Conservation (phyloP, 2,329 filamentous ascomycete genomes). For the Immersiporthe knoxdaviesiana region DNA sequence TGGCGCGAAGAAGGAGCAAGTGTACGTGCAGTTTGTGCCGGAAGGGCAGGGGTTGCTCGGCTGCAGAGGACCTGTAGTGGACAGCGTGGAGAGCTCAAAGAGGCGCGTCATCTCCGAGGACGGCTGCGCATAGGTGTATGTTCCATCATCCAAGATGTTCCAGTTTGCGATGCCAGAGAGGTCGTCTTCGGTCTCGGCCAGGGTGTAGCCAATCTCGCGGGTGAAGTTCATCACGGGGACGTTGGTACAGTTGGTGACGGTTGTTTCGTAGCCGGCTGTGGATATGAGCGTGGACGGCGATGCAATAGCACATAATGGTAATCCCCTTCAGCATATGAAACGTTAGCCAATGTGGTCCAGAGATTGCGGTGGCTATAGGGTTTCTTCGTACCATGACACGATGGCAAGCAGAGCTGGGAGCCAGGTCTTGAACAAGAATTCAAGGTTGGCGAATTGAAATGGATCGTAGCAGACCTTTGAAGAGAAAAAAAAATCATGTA, state of each 20-base stretch:
- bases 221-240: slow-evolving; percentile 26
- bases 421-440: slow-evolving; percentile 19
- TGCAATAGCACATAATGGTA: slow-evolving; percentile 30
- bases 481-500: not conserved
- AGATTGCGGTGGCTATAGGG: too few relatives aligned
- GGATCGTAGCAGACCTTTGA: slow-evolving; percentile 20
- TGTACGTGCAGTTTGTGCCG: slow-evolving; percentile 27
- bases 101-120: slow-evolving; percentile 21
- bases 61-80: slow-evolving; percentile 20
- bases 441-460: slow-evolving; percentile 14
- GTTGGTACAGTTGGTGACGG: slow-evolving; percentile 20
- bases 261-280: slow-evolving; percentile 10
- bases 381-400: not conserved
- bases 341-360: not conserved
- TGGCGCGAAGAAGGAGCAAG: slow-evolving; percentile 18
- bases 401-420: slow-evolving; percentile 14
- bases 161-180: slow-evolving; percentile 27
- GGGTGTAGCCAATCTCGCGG: slow-evolving; percentile 26
- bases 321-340: slow-evolving; percentile 10
- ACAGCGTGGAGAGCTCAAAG: slow-evolving; percentile 26
- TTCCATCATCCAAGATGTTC: slow-evolving; percentile 11
- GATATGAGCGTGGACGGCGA: slow-evolving; percentile 28
- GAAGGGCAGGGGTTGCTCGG: slow-evolving; percentile 27
- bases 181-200: slow-evolving; percentile 17
- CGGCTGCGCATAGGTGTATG: slow-evolving; percentile 22